Evolutionary conservation across 2,329 filamentous ascomycete species (phyloP), one percentile per base, ranked within the genome.

Genomic region (Atkinsonella texensis): DNA sequence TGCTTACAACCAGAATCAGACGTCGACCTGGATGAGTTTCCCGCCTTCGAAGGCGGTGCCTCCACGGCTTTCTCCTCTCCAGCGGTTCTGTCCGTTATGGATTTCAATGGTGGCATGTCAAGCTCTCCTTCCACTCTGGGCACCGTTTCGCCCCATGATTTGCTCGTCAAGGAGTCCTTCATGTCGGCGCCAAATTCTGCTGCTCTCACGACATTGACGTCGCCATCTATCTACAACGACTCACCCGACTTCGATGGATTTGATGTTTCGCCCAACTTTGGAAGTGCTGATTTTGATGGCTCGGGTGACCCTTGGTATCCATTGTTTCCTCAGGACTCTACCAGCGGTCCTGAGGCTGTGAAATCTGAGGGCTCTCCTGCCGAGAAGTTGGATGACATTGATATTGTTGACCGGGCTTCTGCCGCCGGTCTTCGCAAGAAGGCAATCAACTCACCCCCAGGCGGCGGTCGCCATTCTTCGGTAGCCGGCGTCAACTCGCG

Each of bases 91-190:
- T 68, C 67, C 35, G 69, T 71, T 48, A 79, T 79, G 66, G 79
- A 81, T 59, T 65, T 76, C 58, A 68, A 61, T 53, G 65, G 67
- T 54, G 73, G 70, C 58, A 68, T 69, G 40, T 70, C 74, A 44
- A 75, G 73, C 65, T 73, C 75, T 49, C 68, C 69, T 32, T 74
- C 71, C 63, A 77, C 80, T 64, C 63, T 81, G 63, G 79, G 77
- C 60, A 95, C 89, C 42, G 79, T 95, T 55, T 95, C 89, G 55
- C 89, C 89, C 18, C 84, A 87, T 67, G 89, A 95, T 62, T 74
- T 95, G 57, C 71, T 85, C 58, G 74, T 90, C 60, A 79, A 81
- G 58, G 81, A 87, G 61, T 74, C 77, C 53, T 81, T 81, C 62
- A 74, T 80, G 63, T 94, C 88, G 55, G 81, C 88, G 39, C 89